These are phyloP conservation scores for Saccharomycopsis fermentans DNA, from an alignment of 805 yeast genomes.

Conservation along the genomic window DNA sequence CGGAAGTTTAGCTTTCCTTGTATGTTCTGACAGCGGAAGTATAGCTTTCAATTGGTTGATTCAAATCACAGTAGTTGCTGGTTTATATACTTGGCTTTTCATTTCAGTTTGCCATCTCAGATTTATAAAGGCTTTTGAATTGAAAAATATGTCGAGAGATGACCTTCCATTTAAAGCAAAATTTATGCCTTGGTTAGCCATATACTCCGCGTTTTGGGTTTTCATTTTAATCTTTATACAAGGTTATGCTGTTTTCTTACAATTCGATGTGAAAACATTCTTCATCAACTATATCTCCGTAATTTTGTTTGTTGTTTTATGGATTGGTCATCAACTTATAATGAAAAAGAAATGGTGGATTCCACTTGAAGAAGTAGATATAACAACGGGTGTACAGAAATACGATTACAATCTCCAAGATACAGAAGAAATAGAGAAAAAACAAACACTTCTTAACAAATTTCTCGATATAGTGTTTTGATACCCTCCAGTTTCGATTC, in stretches of 20 bases:
- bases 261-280: conserved; percentile 43
- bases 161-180: conserved; percentile 64
- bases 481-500: too few relatives aligned
- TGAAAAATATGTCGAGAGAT: conserved; percentile 56
- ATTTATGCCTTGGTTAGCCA: conserved; percentile 60
- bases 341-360: conserved; percentile 39
- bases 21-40: conserved; percentile 41
- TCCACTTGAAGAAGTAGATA: conserved; percentile 53
- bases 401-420: conserved; percentile 39
- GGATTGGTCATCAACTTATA: conserved; percentile 44
- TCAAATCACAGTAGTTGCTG: conserved; percentile 70
- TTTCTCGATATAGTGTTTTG: background rate
- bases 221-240: conserved; percentile 54
- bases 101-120: conserved; percentile 56
- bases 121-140: conserved; percentile 55
- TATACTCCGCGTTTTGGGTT: conserved; percentile 48
- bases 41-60: conserved; percentile 56
- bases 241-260: conserved; percentile 59
- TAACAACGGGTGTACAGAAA: conserved; percentile 56
- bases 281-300: conserved; percentile 65
- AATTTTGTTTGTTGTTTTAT: conserved; percentile 45
- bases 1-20: conserved; percentile 56
- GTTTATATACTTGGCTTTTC: conserved; percentile 63
- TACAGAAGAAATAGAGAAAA: conserved; percentile 3
- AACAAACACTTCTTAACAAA: background rate